phyloP scores from a whole-genome alignment of 2,329 filamentous ascomycete species.

The Bertia moriformis region DNA sequence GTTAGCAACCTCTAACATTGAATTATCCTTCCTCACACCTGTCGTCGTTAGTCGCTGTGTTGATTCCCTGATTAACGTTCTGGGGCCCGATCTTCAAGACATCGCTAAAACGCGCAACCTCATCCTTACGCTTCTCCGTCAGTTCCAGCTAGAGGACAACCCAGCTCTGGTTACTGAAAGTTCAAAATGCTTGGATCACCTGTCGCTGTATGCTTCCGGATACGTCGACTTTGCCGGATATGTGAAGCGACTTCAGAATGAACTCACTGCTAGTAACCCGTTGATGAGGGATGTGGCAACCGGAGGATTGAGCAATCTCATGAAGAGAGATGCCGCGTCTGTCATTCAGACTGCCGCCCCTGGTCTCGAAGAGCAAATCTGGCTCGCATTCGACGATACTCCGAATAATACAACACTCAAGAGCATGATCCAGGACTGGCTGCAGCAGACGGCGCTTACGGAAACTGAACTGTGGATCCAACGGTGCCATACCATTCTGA shows the following conservation, averaged over 20 bases:
- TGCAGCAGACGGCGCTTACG: constrained; percentile 71
- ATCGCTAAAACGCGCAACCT: constrained; percentile 81
- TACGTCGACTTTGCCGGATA: constrained; percentile 76
- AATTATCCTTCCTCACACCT: constrained; percentile 69
- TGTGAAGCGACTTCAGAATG: constrained; percentile 65
- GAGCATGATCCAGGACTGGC: constrained; percentile 82
- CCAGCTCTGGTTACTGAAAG: constrained; percentile 60
- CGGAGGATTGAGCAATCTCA: constrained; percentile 81
- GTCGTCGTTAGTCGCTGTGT: constrained; percentile 76
- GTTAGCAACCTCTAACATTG: constrained; percentile 74
- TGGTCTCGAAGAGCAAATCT: constrained; percentile 79
- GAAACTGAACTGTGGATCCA: constrained; percentile 79
- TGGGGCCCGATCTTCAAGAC: constrained; percentile 89
- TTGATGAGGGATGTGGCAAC: constrained; percentile 68
- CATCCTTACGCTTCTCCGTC: constrained; percentile 70
- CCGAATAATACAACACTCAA: constrained; percentile 68
- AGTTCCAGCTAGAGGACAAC: constrained; percentile 67
- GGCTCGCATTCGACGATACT: constrained; percentile 69
- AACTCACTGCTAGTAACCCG: constrained; percentile 55
- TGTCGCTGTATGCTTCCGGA: constrained; percentile 80
- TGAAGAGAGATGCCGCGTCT: constrained; percentile 79
- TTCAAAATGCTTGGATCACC: constrained; percentile 72
- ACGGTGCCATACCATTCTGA: constrained; percentile 75
- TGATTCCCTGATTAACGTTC: constrained; percentile 89
- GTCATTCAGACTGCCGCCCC: constrained; percentile 63